These are phyloP conservation scores for Ogataea degrootiae DNA, from an alignment of 805 yeast species.

Conservation along the genomic window DNA sequence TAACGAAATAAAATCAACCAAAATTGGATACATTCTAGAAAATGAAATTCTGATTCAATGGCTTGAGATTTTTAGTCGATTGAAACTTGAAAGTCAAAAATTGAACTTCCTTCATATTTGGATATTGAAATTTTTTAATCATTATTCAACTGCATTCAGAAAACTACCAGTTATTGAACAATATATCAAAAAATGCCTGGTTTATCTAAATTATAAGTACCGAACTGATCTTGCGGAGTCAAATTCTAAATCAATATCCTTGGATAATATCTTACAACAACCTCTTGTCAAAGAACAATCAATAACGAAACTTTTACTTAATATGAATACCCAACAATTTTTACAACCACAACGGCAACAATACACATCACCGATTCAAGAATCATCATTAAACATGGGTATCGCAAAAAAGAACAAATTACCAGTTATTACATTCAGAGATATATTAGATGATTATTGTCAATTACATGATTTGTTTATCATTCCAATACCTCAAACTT, in stretches of 20 bases:
- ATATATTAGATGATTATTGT: conserved; percentile 63
- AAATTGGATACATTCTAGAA: conserved; percentile 14
- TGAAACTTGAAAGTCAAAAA: background rate
- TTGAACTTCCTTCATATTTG: conserved; percentile 8
- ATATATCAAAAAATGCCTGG: conserved; percentile 8
- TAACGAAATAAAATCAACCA: conserved; percentile 5
- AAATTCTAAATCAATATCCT: no score
- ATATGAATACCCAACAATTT: background rate
- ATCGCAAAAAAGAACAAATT: conserved; percentile 18
- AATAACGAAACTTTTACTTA: background rate
- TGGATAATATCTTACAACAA: no score
- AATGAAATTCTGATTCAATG: conserved; percentile 18
- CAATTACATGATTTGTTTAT: conserved; percentile 41
- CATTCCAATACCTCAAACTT: conserved; percentile 28
- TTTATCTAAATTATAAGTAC: conserved; percentile 10
- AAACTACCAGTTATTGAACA: conserved; percentile 2
- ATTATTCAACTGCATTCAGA: background rate
- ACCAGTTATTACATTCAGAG: conserved; percentile 45
- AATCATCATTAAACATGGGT: background rate
- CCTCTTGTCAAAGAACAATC: no score
- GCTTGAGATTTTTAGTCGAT: conserved; percentile 6
- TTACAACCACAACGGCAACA: background rate
- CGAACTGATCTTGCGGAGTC: conserved; percentile 9
- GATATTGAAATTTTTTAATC: conserved; percentile 3
- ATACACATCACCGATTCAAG: no score